phyloP scores from a whole-genome alignment of 2,329 filamentous ascomycete genomes.

The Ophiostoma australiae region DNA sequence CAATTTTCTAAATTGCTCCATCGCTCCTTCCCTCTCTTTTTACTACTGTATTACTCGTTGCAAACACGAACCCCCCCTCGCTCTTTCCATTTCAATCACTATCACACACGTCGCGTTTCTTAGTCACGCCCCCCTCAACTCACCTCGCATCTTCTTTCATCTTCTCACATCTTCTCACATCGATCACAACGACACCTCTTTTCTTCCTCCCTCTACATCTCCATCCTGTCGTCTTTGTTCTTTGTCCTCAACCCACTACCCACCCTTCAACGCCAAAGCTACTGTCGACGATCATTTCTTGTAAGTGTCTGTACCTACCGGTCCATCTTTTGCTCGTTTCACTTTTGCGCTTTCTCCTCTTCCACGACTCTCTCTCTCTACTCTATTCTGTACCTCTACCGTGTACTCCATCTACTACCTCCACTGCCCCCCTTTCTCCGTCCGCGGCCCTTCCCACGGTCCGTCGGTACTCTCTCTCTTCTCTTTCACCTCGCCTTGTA shows the following conservation, averaged over 20 bases:
- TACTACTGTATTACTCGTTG: not conserved
- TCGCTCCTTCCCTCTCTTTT: slow-evolving; percentile 1
- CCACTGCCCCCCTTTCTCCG: not conserved
- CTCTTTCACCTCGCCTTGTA: not conserved
- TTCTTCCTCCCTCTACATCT: not conserved
- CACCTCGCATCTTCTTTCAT: not conserved
- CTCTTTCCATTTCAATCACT: not conserved
- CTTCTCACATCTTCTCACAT: not conserved
- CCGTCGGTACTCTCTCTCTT: not conserved
- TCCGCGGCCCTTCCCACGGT: slow-evolving; percentile 16
- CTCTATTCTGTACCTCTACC: not conserved
- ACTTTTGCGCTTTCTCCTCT: slow-evolving; percentile 5
- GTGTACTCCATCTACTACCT: not conserved
- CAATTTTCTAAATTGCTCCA: not conserved
- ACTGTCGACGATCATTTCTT: not conserved
- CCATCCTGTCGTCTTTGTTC: not conserved
- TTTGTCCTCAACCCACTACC: not conserved
- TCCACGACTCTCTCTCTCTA: not conserved
- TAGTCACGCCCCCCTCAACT: not conserved
- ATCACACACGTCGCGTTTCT: slow-evolving; percentile 10
- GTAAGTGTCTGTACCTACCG: slow-evolving; percentile 7
- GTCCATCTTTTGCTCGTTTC: slow-evolving; percentile 1
- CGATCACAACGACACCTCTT: not conserved
- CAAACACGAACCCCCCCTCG: not conserved
- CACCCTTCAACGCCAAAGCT: not conserved